Conservation (phyloP, 2,329 filamentous ascomycete genomes). For the Hymenoscyphus infarciens region DNA sequence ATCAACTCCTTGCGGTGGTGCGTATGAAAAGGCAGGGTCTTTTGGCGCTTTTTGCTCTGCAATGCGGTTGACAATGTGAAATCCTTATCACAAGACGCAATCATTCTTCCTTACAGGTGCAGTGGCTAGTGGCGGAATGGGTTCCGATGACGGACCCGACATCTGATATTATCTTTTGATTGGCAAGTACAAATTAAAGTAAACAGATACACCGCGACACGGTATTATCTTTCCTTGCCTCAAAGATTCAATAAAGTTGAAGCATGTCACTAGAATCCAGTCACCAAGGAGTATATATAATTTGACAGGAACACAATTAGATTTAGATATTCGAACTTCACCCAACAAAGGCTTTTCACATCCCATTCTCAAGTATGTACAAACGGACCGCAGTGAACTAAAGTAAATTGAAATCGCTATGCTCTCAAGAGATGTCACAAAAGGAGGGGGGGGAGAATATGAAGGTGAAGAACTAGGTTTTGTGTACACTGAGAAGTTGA, state of each 20-base stretch:
- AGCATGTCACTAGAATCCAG: no score
- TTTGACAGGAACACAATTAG: background rate
- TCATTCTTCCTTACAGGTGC: constrained; percentile 4
- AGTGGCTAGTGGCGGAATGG: background rate
- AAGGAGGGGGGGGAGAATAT: constrained; percentile 15
- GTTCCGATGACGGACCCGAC: background rate
- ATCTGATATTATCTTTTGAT: background rate
- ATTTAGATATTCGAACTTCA: background rate
- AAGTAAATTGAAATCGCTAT: constrained; percentile 26
- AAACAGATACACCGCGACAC: no score
- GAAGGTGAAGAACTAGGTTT: constrained; percentile 15
- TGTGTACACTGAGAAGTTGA: constrained; percentile 19
- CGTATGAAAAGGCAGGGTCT: background rate
- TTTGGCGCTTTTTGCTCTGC: background rate
- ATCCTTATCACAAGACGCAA: constrained; percentile 24
- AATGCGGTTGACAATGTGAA: constrained; percentile 12
- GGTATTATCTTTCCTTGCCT: no score
- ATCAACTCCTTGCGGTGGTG: background rate
- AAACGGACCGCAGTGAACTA: constrained; percentile 23
- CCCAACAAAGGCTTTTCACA: background rate
- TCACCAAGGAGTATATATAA: background rate
- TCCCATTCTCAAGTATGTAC: constrained; percentile 22
- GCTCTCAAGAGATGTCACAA: constrained; percentile 20
- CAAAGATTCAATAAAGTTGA: no score
- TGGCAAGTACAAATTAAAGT: background rate